Percentiles rank a stretch among this genome's conserved stretches.
Conservation (phyloP, 805 yeast genomes). For the Scheffersomyces amazonensis region DNA sequence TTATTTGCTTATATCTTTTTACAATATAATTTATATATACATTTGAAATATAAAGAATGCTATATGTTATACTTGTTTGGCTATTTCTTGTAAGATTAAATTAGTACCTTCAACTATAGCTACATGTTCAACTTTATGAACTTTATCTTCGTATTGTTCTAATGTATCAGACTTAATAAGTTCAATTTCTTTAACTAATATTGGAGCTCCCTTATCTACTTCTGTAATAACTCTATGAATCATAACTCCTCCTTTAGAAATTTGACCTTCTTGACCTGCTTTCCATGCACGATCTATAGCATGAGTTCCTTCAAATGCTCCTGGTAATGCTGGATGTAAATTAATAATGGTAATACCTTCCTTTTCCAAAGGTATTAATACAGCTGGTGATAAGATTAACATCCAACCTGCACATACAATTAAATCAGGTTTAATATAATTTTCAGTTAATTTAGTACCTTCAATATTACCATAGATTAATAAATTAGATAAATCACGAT, state of each 20-base stretch:
- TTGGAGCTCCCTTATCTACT: slow-evolving; percentile 91
- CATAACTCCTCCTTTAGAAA: slow-evolving; percentile 86
- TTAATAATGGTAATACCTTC: slow-evolving; percentile 78
- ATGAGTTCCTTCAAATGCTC: slow-evolving; percentile 94
- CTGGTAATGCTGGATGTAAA: slow-evolving; percentile 96
- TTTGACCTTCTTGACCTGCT: slow-evolving; percentile 84
- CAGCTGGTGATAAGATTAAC: slow-evolving; percentile 80
- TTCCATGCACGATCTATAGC: slow-evolving; percentile 97
- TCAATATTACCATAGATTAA: slow-evolving; percentile 50
- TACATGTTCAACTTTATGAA: slow-evolving; percentile 79
- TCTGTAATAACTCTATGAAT: slow-evolving; percentile 94
- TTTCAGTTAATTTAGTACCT: slow-evolving; percentile 18
- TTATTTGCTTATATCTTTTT: too few species aligned
- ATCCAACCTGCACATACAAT: slow-evolving; percentile 99
- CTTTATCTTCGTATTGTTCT: slow-evolving; percentile 77
- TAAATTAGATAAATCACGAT: slow-evolving; percentile 70
- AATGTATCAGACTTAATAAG: slow-evolving; percentile 70
- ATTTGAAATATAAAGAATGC: too few species aligned
- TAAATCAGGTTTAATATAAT: slow-evolving; percentile 64
- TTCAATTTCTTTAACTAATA: slow-evolving; percentile 75
- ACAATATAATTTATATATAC: too few species aligned
- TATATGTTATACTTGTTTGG: not conserved
- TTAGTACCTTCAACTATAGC: slow-evolving; percentile 93
- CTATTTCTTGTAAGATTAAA: slow-evolving; percentile 47
- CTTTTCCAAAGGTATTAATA: slow-evolving; percentile 61